phyloP scores from a whole-genome alignment of 2,329 filamentous ascomycete species.

The Exserohilum rostratum region DNA sequence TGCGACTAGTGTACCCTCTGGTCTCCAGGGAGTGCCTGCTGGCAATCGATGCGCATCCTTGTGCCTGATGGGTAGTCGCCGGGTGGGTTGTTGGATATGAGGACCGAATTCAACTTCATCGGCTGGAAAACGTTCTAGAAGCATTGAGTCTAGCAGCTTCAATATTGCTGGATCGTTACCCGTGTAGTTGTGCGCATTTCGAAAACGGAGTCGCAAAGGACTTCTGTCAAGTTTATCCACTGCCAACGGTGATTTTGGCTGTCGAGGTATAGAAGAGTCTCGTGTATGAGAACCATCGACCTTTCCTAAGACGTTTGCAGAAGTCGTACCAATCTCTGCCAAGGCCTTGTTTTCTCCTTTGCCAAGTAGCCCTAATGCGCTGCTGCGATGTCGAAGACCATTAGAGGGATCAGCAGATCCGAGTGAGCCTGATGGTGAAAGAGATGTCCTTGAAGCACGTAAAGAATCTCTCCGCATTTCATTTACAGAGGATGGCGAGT shows the following conservation, averaged over 20 bases:
- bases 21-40: slow-evolving; percentile 74
- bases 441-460: slow-evolving; percentile 35
- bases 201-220: slow-evolving; percentile 56
- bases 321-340: slow-evolving; percentile 69
- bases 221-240: slow-evolving; percentile 40
- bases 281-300: slow-evolving; percentile 59
- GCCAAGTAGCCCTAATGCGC: slow-evolving; percentile 66
- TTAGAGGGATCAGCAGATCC: slow-evolving; percentile 43
- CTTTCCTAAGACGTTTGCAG: slow-evolving; percentile 68
- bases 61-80: slow-evolving; percentile 59
- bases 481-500: slow-evolving; percentile 39
- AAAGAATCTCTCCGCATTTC: slow-evolving; percentile 45
- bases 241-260: slow-evolving; percentile 37
- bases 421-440: slow-evolving; percentile 42
- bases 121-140: slow-evolving; percentile 67
- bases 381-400: slow-evolving; percentile 56
- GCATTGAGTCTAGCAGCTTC: slow-evolving; percentile 80
- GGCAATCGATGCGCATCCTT: slow-evolving; percentile 57
- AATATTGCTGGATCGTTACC: slow-evolving; percentile 73
- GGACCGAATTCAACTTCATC: slow-evolving; percentile 76
- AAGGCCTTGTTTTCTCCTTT: slow-evolving; percentile 65
- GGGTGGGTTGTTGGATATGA: slow-evolving; percentile 71
- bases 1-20: slow-evolving; percentile 81
- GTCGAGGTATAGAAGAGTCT: slow-evolving; percentile 38
- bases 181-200: slow-evolving; percentile 79